phyloP scores from a whole-genome alignment of 176 grass and related monocot genomes.

The Saccharum spontaneum region DNA sequence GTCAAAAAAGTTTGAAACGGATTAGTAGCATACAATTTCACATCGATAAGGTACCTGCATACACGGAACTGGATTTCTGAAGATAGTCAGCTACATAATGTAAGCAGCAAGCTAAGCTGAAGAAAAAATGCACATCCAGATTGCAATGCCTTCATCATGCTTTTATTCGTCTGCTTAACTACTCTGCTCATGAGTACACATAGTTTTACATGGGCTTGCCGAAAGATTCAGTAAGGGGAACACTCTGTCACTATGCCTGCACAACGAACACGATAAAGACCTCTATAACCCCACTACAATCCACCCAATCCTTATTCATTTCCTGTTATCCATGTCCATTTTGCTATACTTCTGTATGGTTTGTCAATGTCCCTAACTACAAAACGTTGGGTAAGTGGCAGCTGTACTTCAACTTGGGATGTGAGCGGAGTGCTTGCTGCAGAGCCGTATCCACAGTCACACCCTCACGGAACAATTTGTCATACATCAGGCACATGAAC shows the following conservation, averaged over 20 bases:
- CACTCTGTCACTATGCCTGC: slow-evolving; percentile 26
- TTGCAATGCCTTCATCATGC: not conserved
- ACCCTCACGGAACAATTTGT: slow-evolving; percentile 80
- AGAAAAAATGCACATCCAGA: not conserved
- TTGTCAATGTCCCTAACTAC: slow-evolving; percentile 51
- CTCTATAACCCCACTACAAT: slow-evolving; percentile 56
- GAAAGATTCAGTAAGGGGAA: slow-evolving; percentile 42
- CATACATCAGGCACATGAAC: slow-evolving; percentile 78
- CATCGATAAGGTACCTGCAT: not conserved
- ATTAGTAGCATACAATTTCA: not conserved
- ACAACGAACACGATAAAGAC: slow-evolving; percentile 43
- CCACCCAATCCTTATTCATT: slow-evolving; percentile 34
- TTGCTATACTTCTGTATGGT: slow-evolving; percentile 41
- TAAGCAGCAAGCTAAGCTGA: not conserved
- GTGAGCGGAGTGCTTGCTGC: slow-evolving; percentile 56
- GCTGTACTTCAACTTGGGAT: slow-evolving; percentile 80
- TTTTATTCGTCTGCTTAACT: slow-evolving; percentile 37
- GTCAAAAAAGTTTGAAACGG: too few species aligned
- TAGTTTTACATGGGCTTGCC: slow-evolving; percentile 33
- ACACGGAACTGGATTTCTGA: too few species aligned
- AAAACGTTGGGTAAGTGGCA: slow-evolving; percentile 72
- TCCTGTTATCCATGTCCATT: slow-evolving; percentile 32
- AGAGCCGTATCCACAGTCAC: slow-evolving; percentile 68
- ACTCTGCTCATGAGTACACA: slow-evolving; percentile 13
- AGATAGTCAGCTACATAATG: too few species aligned